phyloP scores from a whole-genome alignment of 2,329 filamentous ascomycete species.

The Aureobasidium sp. region DNA sequence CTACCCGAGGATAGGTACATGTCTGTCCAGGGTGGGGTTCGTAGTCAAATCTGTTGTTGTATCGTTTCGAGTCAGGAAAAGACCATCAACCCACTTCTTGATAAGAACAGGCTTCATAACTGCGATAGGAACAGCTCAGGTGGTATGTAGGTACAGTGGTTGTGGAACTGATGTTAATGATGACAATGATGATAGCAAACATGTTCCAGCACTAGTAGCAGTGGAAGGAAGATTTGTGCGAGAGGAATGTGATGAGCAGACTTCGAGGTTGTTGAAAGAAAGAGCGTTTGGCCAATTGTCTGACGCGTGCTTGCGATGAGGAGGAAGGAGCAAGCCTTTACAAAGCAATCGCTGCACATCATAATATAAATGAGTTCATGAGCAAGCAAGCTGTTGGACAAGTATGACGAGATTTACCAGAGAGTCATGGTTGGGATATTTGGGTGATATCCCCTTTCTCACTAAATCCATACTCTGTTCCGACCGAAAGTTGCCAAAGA shows the following conservation, averaged over 20 bases:
- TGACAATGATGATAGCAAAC: too few relatives aligned
- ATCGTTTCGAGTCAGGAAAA: neutral
- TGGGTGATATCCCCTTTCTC: too few relatives aligned
- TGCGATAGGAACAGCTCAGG: neutral
- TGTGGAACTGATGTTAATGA: neutral
- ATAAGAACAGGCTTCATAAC: neutral
- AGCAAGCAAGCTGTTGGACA: too few relatives aligned
- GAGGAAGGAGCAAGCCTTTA: neutral
- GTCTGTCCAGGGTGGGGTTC: neutral
- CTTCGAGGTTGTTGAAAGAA: neutral
- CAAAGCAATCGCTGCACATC: neutral
- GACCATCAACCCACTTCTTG: neutral
- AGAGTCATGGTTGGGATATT: too few relatives aligned
- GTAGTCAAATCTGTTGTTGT: neutral
- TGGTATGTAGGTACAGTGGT: neutral
- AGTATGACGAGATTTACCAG: neutral
- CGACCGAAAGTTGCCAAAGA: neutral
- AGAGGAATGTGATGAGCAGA: neutral
- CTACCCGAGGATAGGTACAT: too few relatives aligned
- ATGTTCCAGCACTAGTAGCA: neutral
- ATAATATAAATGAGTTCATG: too few relatives aligned
- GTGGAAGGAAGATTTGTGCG: neutral
- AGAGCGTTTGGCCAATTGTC: neutral
- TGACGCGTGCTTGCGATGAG: neutral
- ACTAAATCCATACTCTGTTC: too few relatives aligned